These are phyloP conservation scores for Fraxinus anomala DNA, from an alignment of 257 asterid genomes.

Conservation along the genomic window DNA sequence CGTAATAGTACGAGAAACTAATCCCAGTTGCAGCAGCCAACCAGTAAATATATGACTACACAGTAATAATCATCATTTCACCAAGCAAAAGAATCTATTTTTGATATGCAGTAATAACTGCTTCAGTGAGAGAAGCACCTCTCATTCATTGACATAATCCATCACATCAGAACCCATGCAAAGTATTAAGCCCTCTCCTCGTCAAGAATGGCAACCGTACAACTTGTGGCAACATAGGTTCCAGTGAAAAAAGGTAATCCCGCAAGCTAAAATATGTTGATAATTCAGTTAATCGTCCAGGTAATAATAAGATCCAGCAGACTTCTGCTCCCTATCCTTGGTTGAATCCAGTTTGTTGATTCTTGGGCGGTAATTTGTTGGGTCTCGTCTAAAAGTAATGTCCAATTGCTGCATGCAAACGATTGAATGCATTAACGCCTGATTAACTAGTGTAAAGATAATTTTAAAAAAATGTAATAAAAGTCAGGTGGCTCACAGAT, in stretches of 20 bases:
- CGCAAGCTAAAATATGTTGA: conserved; percentile 11
- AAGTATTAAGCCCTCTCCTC: background rate
- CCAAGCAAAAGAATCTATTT: background rate
- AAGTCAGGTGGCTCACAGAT: conserved; percentile 41
- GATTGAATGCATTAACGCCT: background rate
- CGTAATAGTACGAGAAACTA: background rate
- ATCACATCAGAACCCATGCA: background rate
- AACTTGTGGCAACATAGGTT: conserved; percentile 23
- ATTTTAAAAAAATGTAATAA: background rate
- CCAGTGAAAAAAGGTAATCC: conserved; percentile 18
- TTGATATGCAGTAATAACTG: conserved; percentile 1
- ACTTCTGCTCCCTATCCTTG: conserved; percentile 95
- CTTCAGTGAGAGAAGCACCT: conserved; percentile 11
- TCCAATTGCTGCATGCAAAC: conserved; percentile 75
- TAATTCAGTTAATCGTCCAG: conserved; percentile 64
- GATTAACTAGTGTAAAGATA: background rate
- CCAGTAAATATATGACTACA: conserved; percentile 20
- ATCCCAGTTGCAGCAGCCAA: background rate
- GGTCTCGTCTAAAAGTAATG: conserved; percentile 95
- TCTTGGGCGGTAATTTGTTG: conserved; percentile 91
- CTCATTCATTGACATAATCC: conserved; percentile 4
- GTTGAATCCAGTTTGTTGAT: conserved; percentile 93
- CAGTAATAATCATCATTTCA: background rate
- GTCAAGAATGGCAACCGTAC: background rate
- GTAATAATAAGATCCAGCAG: conserved; percentile 91